Percentiles rank a stretch among this genome's conserved stretches.
Evolutionary conservation across 2,329 filamentous ascomycete genomes (phyloP).

Genomic region (Xylariomycetidae sp.): DNA sequence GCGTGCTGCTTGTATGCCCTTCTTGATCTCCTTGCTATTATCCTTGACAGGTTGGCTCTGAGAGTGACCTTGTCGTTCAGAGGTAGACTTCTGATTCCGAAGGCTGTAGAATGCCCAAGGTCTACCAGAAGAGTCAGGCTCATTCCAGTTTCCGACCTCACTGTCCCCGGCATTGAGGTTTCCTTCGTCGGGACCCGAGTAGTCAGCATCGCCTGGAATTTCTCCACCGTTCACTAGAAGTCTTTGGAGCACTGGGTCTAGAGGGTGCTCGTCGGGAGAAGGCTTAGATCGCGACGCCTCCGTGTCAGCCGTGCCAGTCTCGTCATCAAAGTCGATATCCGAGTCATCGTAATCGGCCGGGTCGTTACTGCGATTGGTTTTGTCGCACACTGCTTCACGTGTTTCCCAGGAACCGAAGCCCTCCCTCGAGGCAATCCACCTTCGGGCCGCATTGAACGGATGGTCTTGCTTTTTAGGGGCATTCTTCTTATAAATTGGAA

Average conservation of each 20-base stretch:
- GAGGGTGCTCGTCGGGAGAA: conserved; percentile 11
- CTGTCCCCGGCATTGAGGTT: conserved; percentile 8
- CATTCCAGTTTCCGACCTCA: conserved; percentile 11
- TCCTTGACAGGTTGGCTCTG: too few relatives aligned
- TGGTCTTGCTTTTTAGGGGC: conserved; percentile 10
- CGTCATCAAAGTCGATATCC: conserved; percentile 2
- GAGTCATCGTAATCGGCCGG: neutral
- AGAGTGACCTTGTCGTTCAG: too few relatives aligned
- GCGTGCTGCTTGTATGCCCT: too few relatives aligned
- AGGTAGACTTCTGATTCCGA: conserved; percentile 3
- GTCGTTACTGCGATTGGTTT: too few relatives aligned
- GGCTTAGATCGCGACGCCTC: conserved; percentile 6
- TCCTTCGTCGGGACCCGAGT: conserved; percentile 11
- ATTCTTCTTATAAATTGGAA: conserved; percentile 15
- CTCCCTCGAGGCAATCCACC: conserved; percentile 21
- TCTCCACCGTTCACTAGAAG: conserved; percentile 17
- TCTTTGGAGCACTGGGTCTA: conserved; percentile 11
- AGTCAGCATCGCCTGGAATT: conserved; percentile 22
- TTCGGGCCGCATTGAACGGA: conserved; percentile 19
- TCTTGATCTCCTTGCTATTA: too few relatives aligned
- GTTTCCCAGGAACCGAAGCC: conserved; percentile 19
- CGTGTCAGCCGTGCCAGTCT: neutral
- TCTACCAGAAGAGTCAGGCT: conserved; percentile 1
- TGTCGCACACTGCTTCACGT: conserved; percentile 14
- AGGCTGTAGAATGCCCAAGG: conserved; percentile 21